Evolutionary conservation across 371 early-diverging fungal species (phyloP), one percentile per base, ranked within the genome.

Genomic region (Saksenaea oblongispora): DNA sequence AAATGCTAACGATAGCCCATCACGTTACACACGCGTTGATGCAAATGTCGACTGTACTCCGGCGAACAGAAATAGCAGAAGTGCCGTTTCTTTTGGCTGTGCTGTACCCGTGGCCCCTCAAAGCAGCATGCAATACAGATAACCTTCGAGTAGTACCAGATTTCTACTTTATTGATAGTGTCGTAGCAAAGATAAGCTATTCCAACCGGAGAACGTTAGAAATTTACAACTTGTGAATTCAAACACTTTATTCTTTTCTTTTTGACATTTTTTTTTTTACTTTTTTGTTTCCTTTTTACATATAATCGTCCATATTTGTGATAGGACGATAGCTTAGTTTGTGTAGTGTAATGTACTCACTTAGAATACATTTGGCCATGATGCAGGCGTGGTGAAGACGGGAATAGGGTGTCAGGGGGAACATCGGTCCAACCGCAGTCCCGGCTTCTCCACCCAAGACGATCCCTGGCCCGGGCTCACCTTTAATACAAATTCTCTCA

Each of bases 391-490:
- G 79, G 24, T 72, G 71, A 4, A 79, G 53, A 7, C 65, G 64
- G 7, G 74, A 58, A 59, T 66, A 71, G 0, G 74, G 71, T 1
- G 65, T 24, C 27, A 76, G 69, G 9, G 79, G 79, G 53, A 68
- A 79, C 66, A 72, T 69, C 13, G 79, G 76, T 9, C 41, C 62
- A 3, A 67, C 57, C 2, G 64, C 28, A 2, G 65, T 63, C 15
- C 79, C 79, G 8, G 79, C 79, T 42, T 79, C 79, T 7, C 76
- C 79, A 35, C 76, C 76, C 28, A 79, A 37, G 39, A 70, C 65
- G 18, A 76, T 72, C n/a, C 79, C 79, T 2, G 69, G 39, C 2
- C 61, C 59, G 3, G 74, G 24, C 34, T 79, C 62, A 22, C 79
- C 79, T 14, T 72, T 42, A 0, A 66, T 44, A 27, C 72, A 72